Percentiles rank a stretch among this genome's conserved stretches.
Conservation (phyloP, 2,329 filamentous ascomycete species). For the Sclerotinia minor region DNA sequence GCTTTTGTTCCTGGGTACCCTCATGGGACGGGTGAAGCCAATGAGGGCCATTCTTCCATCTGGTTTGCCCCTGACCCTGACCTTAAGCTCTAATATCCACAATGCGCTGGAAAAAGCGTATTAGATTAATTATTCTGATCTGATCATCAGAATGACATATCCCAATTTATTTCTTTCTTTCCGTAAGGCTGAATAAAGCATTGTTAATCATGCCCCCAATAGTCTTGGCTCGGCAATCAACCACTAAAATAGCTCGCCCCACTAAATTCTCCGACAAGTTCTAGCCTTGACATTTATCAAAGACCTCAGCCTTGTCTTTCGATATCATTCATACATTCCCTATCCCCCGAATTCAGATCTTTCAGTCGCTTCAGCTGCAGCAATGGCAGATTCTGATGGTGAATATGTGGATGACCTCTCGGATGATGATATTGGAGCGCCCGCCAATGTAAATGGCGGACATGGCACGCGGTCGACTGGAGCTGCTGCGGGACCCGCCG, state of each 20-base stretch:
- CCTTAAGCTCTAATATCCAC: constrained; percentile 9
- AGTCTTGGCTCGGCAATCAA: constrained; percentile 12
- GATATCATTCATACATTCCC: no score
- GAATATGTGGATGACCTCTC: constrained; percentile 67
- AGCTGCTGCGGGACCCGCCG: constrained; percentile 33
- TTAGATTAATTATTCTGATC: background rate
- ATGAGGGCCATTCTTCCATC: background rate
- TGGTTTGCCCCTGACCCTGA: background rate
- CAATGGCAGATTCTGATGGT: constrained; percentile 72
- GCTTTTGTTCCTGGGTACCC: background rate
- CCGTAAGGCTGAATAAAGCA: constrained; percentile 7
- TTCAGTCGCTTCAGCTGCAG: constrained; percentile 14
- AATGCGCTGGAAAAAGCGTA: background rate
- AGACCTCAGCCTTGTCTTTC: constrained; percentile 24
- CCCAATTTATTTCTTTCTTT: background rate
- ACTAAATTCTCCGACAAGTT: background rate
- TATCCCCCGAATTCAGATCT: background rate
- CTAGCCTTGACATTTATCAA: constrained; percentile 21
- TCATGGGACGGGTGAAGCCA: background rate
- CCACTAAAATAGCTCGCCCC: constrained; percentile 6
- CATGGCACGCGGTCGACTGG: constrained; percentile 41
- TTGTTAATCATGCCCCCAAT: constrained; percentile 2
- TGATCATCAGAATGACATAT: constrained; percentile 10
- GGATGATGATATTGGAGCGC: constrained; percentile 59
- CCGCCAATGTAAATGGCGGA: constrained; percentile 27